Evolutionary conservation across 176 grass and related monocot species (phyloP).

Genomic region (Bothriochloa decipiens): DNA sequence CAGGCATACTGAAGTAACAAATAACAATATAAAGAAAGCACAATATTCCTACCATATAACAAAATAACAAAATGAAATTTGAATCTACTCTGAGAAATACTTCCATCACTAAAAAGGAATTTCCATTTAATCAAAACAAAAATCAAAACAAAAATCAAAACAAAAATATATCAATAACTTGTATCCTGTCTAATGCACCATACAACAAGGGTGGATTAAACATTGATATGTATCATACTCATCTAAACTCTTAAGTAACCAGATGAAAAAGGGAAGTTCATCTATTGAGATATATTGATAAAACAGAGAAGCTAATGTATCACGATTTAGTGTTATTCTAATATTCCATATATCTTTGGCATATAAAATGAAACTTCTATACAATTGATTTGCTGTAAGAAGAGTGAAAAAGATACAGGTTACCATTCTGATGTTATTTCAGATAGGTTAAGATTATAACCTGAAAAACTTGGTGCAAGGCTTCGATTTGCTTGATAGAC

Average conservation of each 20-base stretch:
- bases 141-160: background rate
- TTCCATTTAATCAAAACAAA: background rate
- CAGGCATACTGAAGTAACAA: background rate
- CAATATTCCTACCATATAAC: background rate
- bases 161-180: background rate
- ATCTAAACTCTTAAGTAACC: conserved; percentile 14
- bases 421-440: conserved; percentile 70
- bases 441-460: conserved; percentile 84
- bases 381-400: conserved; percentile 28
- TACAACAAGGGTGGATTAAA: background rate
- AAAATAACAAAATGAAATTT: background rate
- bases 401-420: conserved; percentile 52
- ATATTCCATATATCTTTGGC: conserved; percentile 11
- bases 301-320: background rate
- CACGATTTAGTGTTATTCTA: conserved; percentile 19
- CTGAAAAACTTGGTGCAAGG: conserved; percentile 99
- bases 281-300: background rate
- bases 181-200: background rate
- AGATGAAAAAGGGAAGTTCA: background rate
- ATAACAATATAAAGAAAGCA: background rate
- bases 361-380: conserved; percentile 11
- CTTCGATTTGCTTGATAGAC: conserved; percentile 99
- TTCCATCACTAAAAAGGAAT: conserved; percentile 2
- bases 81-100: background rate
- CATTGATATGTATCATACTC: background rate